Conservation (phyloP, 2,329 filamentous ascomycete species). For the Aspergillus spinulosporus region DNA sequence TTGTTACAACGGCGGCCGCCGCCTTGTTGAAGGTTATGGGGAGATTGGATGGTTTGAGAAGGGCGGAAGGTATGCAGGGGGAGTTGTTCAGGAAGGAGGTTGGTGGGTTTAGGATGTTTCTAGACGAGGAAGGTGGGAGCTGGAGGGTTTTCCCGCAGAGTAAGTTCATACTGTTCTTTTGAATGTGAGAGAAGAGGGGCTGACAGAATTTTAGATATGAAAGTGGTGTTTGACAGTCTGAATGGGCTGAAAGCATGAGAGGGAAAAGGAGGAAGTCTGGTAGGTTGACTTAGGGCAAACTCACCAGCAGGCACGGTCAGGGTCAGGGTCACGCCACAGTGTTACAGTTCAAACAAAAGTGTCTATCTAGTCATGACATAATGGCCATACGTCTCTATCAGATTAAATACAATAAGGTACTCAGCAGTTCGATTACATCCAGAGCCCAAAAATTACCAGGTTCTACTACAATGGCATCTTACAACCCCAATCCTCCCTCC, state of each 20-base stretch:
- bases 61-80: conserved; percentile 42
- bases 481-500: not conserved
- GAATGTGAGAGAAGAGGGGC: too few species aligned
- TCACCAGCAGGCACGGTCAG: not conserved
- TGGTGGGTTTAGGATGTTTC: conserved; percentile 43
- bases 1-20: conserved; percentile 34
- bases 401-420: too few species aligned
- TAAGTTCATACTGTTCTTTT: conserved; percentile 1
- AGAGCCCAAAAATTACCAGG: too few species aligned
- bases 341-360: not conserved
- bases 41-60: conserved; percentile 42
- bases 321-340: not conserved
- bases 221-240: conserved; percentile 12
- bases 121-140: conserved; percentile 44
- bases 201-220: conserved; percentile 7
- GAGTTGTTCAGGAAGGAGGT: conserved; percentile 41
- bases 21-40: conserved; percentile 44
- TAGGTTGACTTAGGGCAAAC: not conserved
- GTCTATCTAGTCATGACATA: not conserved
- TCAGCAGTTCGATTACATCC: too few species aligned
- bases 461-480: conserved; percentile 4
- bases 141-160: conserved; percentile 43
- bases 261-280: not conserved
- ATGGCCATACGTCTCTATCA: not conserved
- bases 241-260: not conserved